Base-by-base conservation (phyloP, 106 monocot species). In the Dendrobium nobile region DNA sequence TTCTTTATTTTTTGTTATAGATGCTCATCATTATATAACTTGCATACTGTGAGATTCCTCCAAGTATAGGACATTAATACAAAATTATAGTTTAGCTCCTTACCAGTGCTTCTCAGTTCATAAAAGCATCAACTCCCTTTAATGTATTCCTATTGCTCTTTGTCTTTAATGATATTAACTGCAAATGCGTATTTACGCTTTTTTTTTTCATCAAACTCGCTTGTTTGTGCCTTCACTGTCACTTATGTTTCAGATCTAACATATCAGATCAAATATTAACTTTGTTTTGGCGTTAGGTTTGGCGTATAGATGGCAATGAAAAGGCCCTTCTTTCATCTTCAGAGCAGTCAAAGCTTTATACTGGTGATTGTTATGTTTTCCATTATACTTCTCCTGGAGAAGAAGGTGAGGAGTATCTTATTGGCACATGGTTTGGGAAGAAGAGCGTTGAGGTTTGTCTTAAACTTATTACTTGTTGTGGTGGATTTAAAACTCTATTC, bases 371-470 rank as follows among this genome's bases (percentile, higher is more conserved):
- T 80, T 97, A 94, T 75, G 88, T 94, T 33, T 97, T 97, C 78
- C 97, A 97, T 77, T 97, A 97, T 82, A 77, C 90, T 81, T 97
- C 92, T 87, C 84, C 92, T 64, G 97, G 90, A 81, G 92, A 89
- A 75, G 94, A 92, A 41, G 90, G 82, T 42, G 94, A 97, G 75
- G 94, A 97, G 82, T 89, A 81, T 85, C 86, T 97, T 77, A 80
- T 97, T 79, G 97, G 97, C 44, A 94, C 97, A 45, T 97, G 97
- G 97, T 92, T 94, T 88, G 97, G 97, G 42, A 88, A 88, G 80
- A 89, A 88, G 72, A 94, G 97, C 77, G 73, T 88, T 75, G 84
- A 92, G 91, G 97, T 97, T 82, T 78, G 72, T 74, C 1, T 4
- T 42, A 13, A 11, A 10, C 4, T 18, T 58, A 1, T 58, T 58